These are phyloP conservation scores for Lipomyces starkeyi DNA, from an alignment of 805 yeast genomes.

Conservation along the genomic window DNA sequence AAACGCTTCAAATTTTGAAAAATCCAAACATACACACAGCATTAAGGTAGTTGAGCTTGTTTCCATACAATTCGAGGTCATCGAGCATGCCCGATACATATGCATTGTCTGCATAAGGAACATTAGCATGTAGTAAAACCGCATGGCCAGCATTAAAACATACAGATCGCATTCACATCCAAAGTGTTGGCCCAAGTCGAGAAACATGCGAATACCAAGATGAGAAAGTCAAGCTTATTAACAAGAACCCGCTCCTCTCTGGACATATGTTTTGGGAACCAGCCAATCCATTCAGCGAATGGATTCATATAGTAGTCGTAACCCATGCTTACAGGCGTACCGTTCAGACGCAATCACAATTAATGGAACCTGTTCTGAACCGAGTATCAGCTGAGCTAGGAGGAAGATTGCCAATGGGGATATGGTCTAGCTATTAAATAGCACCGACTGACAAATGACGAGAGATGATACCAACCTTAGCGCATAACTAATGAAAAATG, in stretches of 20 bases:
- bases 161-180: conserved; percentile 32
- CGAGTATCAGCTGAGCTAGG: too few relatives aligned
- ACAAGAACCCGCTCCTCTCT: conserved; percentile 37
- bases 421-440: too few relatives aligned
- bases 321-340: conserved; percentile 14
- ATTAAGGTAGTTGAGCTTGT: conserved; percentile 40
- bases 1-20: too few relatives aligned
- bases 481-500: too few relatives aligned
- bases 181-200: conserved; percentile 37
- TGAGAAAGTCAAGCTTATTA: conserved; percentile 35
- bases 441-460: too few relatives aligned
- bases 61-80: conserved; percentile 42
- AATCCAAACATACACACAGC: conserved; percentile 46
- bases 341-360: too few relatives aligned
- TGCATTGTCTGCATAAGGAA: conserved; percentile 46
- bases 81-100: conserved; percentile 53
- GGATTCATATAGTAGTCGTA: conserved; percentile 36
- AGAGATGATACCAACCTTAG: too few relatives aligned
- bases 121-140: not conserved
- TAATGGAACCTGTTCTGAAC: too few relatives aligned
- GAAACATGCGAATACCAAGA: conserved; percentile 32
- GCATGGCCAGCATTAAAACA: not conserved
- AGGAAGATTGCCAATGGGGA: too few relatives aligned
- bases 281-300: conserved; percentile 34
- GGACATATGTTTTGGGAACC: conserved; percentile 34